Percentiles rank a stretch among this genome's conserved stretches.
phyloP scores from a whole-genome alignment of 805 yeast genomes.

The Blastobotrys muscicola region DNA sequence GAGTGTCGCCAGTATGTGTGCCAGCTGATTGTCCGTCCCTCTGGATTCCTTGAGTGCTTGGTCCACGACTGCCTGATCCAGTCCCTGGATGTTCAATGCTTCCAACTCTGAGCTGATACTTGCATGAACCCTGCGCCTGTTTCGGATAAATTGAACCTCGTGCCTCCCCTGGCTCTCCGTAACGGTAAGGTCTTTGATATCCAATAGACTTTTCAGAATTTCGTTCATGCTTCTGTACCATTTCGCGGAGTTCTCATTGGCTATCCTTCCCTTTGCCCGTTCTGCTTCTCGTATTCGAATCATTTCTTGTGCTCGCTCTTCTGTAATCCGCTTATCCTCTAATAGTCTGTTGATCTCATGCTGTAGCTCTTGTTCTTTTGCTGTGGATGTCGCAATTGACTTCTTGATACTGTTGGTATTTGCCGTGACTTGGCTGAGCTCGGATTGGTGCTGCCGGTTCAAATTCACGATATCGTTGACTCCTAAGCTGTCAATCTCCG shows the following conservation, averaged over 20 bases:
- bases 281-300: slow-evolving; percentile 10
- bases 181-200: slow-evolving; percentile 2
- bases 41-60: too few relatives aligned
- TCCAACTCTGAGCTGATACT: neutral
- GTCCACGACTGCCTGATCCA: too few relatives aligned
- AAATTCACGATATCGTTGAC: slow-evolving; percentile 24
- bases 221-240: slow-evolving; percentile 14
- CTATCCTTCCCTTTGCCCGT: slow-evolving; percentile 9
- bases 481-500: slow-evolving; percentile 23
- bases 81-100: neutral
- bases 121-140: too few relatives aligned
- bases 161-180: too few relatives aligned
- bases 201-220: slow-evolving; percentile 7
- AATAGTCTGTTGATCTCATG: slow-evolving; percentile 11
- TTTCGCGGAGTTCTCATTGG: slow-evolving; percentile 13
- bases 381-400: slow-evolving; percentile 10
- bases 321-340: slow-evolving; percentile 4
- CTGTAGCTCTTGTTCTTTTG: slow-evolving; percentile 8
- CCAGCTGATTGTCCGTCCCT: too few relatives aligned
- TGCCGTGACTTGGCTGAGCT: slow-evolving; percentile 11
- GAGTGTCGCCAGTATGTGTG: too few relatives aligned
- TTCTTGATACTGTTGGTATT: slow-evolving; percentile 4
- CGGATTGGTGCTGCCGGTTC: slow-evolving; percentile 20
- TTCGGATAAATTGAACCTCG: too few relatives aligned
- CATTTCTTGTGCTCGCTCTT: slow-evolving; percentile 10